phyloP scores from a whole-genome alignment of 169 alveolate species.

The Eimeria acervulina region DNA sequence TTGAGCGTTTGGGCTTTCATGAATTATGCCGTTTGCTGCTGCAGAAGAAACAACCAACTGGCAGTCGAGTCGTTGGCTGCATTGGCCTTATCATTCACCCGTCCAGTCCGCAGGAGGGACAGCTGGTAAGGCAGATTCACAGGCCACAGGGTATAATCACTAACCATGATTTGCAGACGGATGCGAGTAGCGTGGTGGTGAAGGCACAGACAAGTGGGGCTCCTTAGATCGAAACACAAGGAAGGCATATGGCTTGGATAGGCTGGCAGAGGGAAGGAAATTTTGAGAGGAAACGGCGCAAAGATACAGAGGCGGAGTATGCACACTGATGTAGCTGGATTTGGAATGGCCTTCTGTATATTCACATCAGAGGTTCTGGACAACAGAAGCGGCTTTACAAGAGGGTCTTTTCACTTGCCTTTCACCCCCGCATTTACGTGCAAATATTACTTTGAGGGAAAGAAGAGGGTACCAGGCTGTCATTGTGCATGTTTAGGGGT shows the following conservation, averaged over 20 bases:
- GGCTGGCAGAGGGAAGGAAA: background rate
- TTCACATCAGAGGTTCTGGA: background rate
- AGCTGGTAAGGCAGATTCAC: slow-evolving; percentile 41
- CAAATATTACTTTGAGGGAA: background rate
- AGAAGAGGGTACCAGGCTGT: background rate
- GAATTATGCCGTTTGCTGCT: background rate
- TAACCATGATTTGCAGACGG: background rate
- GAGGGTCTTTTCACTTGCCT: background rate
- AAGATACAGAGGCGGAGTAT: background rate
- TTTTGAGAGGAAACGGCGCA: background rate
- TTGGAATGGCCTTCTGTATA: background rate
- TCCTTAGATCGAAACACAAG: background rate
- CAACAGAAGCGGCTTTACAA: background rate
- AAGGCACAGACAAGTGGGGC: background rate
- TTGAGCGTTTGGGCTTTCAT: background rate
- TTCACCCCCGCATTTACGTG: background rate
- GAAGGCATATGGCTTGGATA: background rate
- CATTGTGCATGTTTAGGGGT: background rate
- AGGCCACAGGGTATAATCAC: background rate
- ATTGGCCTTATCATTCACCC: slow-evolving; percentile 55
- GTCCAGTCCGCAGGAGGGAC: slow-evolving; percentile 59
- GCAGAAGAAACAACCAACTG: slow-evolving; percentile 42
- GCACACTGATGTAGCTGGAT: background rate
- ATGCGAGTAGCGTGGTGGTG: background rate
- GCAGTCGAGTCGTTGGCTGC: slow-evolving; percentile 53